Conservation (phyloP, 2,329 filamentous ascomycete species). For the Raffaelea albimanens region DNA sequence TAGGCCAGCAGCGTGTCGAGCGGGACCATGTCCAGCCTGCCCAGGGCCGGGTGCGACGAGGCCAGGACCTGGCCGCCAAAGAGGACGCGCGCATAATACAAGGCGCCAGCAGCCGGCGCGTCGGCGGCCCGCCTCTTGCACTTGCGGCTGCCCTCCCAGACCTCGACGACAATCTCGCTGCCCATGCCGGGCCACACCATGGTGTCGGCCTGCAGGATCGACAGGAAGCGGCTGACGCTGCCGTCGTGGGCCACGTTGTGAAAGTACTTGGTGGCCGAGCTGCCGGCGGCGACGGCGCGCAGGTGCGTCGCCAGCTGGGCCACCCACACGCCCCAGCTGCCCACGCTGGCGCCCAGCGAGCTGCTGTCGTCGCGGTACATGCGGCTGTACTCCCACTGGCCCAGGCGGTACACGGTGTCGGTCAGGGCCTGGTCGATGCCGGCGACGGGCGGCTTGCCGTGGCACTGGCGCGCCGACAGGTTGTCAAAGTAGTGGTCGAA, state of each 20-base stretch:
- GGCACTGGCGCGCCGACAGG: constrained; percentile 68
- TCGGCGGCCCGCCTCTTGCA: no score
- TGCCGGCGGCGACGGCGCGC: constrained; percentile 21
- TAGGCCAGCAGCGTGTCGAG: constrained; percentile 56
- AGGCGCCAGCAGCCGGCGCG: no score
- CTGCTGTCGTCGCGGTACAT: constrained; percentile 60
- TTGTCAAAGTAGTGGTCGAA: constrained; percentile 85
- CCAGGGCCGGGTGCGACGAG: constrained; percentile 61
- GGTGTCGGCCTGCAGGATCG: constrained; percentile 59
- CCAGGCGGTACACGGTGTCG: constrained; percentile 63
- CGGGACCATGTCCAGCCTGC: constrained; percentile 61
- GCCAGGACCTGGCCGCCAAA: constrained; percentile 59
- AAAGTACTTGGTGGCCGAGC: constrained; percentile 37
- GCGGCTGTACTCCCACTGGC: constrained; percentile 72
- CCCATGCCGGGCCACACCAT: constrained; percentile 89
- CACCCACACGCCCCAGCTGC: constrained; percentile 62
- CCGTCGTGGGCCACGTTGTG: constrained; percentile 81
- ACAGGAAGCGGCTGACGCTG: constrained; percentile 55
- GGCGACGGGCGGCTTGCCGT: constrained; percentile 51
- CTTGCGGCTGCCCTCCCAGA: constrained; percentile 49
- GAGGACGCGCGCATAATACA: constrained; percentile 54
- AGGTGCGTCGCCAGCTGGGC: constrained; percentile 62
- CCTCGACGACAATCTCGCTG: constrained; percentile 66
- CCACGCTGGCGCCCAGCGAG: constrained; percentile 52
- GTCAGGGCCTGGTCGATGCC: constrained; percentile 50